Conservation (phyloP, 1,139 yeast genomes). For the Yamadazyma siamensis region DNA sequence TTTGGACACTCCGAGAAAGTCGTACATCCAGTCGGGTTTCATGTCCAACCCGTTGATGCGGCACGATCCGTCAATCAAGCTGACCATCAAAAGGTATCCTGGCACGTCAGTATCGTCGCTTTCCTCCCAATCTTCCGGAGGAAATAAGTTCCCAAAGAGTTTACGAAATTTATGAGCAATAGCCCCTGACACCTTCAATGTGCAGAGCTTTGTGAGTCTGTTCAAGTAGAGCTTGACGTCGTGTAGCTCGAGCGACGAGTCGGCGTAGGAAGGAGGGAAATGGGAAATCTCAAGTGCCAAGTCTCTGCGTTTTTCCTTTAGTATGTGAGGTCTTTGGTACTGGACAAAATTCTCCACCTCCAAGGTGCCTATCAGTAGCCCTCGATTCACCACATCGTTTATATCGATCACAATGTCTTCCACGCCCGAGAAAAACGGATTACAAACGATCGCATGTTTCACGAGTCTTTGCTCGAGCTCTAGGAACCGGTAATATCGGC, state of each 20-base stretch:
- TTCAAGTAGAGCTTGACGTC: conserved; percentile 32
- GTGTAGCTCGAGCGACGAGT: conserved; percentile 3
- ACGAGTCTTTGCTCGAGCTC: conserved; percentile 71
- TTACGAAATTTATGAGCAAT: neutral
- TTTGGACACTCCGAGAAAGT: conserved; percentile 20
- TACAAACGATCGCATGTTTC: conserved; percentile 46
- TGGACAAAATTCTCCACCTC: conserved; percentile 17
- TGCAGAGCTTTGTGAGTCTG: conserved; percentile 21
- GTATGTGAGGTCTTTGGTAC: conserved; percentile 59
- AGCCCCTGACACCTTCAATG: conserved; percentile 23
- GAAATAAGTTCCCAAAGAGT: neutral
- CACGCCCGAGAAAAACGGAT: conserved; percentile 41
- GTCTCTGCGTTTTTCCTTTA: conserved; percentile 37
- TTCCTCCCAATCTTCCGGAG: neutral
- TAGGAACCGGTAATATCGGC: conserved; percentile 71
- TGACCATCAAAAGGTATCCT: conserved; percentile 21
- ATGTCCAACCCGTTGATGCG: conserved; percentile 36
- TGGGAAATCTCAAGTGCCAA: conserved; percentile 52
- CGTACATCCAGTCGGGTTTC: conserved; percentile 33
- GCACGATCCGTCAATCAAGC: conserved; percentile 26
- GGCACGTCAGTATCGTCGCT: conserved; percentile 3
- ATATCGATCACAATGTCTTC: conserved; percentile 59
- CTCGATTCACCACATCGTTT: conserved; percentile 43
- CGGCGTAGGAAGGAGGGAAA: neutral
- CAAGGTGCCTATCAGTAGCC: conserved; percentile 22